These are phyloP conservation scores for Rhododendron simsii DNA, from an alignment of 148 eudicot species.

Conservation along the genomic window DNA sequence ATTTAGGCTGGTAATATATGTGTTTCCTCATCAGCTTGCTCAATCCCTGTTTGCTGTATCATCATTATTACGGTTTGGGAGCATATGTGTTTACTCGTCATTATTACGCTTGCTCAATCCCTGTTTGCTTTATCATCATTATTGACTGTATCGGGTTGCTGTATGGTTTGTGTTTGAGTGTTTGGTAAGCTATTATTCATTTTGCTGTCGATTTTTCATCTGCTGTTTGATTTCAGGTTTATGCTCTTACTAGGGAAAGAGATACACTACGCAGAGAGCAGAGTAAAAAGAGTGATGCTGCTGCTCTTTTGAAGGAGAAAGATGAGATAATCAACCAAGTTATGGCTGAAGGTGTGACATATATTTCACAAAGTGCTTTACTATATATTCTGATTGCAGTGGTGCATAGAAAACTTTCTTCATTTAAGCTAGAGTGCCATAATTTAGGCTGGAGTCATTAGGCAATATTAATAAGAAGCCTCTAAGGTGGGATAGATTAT, in stretches of 20 bases:
- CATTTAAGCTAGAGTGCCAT: not conserved
- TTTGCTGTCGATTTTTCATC: not conserved
- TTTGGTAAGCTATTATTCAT: not conserved
- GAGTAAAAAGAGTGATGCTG: conserved; percentile 89
- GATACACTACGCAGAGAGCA: conserved; percentile 97
- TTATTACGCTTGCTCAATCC: not conserved
- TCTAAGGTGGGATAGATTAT: not conserved
- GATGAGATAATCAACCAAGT: conserved; percentile 98
- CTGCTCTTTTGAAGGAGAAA: conserved; percentile 95
- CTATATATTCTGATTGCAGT: not conserved
- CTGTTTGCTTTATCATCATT: not conserved
- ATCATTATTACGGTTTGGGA: not conserved
- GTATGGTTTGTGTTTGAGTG: conserved; percentile 9
- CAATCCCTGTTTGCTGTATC: not conserved
- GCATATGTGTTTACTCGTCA: not conserved
- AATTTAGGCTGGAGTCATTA: not conserved
- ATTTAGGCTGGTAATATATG: not conserved
- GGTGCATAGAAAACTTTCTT: not conserved
- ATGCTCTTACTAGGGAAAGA: conserved; percentile 93
- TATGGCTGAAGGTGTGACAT: conserved; percentile 94
- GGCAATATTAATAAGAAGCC: not conserved
- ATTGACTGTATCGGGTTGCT: not conserved
- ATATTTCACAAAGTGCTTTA: conserved; percentile 4
- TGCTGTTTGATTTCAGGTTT: conserved; percentile 47
- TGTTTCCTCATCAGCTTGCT: not conserved